phyloP scores from a whole-genome alignment of 176 grass and related monocot species.

The Triticum aestivum region DNA sequence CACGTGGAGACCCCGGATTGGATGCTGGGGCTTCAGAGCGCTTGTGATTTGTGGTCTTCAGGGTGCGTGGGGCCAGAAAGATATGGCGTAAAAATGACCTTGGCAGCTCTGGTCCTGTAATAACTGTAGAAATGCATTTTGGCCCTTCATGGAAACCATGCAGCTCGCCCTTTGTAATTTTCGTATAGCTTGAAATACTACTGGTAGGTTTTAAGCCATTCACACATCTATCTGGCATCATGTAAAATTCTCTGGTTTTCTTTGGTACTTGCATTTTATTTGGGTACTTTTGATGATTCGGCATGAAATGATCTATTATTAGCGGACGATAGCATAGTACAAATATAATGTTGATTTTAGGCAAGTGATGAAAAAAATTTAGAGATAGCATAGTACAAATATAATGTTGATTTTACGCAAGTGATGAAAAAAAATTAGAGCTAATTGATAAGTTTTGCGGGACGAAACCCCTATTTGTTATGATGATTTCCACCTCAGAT shows the following conservation, averaged over 20 bases:
- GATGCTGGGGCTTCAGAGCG: slow-evolving; percentile 3
- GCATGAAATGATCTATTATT: no score
- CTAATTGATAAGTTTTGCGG: no score
- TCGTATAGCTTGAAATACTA: background rate
- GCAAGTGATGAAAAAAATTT: no score
- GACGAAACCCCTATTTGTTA: no score
- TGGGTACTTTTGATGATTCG: no score
- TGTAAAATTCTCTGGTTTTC: background rate
- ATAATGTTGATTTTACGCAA: no score
- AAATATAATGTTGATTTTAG: no score
- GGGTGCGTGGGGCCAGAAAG: slow-evolving; percentile 12
- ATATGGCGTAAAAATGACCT: slow-evolving; percentile 52
- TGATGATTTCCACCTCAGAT: background rate
- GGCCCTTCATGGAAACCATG: background rate
- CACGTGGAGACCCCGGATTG: slow-evolving; percentile 51
- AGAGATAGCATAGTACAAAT: no score
- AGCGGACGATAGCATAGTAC: no score
- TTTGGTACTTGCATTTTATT: background rate
- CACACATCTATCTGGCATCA: background rate
- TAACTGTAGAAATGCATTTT: background rate
- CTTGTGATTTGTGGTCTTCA: slow-evolving; percentile 33
- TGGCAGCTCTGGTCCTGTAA: background rate
- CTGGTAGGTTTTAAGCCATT: background rate
- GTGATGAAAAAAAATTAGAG: no score
- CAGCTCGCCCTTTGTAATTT: background rate